Percentiles rank a stretch among this genome's conserved stretches.
Conservation (phyloP, 768 basidiomycete genomes). For the Lentinula detonsa region DNA sequence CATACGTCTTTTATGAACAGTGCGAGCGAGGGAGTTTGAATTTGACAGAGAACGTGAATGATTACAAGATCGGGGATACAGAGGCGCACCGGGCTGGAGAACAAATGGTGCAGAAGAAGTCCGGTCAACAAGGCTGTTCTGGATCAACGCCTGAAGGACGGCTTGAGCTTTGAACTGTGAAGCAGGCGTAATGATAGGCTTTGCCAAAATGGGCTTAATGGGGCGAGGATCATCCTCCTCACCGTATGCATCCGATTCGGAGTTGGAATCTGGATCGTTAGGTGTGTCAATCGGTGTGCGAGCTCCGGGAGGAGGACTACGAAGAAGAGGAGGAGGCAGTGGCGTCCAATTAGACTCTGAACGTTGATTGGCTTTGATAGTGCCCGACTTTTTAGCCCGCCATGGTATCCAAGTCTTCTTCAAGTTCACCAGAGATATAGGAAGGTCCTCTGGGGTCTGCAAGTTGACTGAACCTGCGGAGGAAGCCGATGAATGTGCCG, state of each 20-base stretch:
- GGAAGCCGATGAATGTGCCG: conserved; percentile 48
- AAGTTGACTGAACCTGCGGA: conserved; percentile 55
- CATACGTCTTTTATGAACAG: conserved; percentile 46
- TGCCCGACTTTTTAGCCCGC: conserved; percentile 36
- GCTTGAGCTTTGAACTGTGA: conserved; percentile 24
- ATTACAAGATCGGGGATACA: conserved; percentile 58
- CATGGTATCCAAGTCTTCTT: conserved; percentile 52
- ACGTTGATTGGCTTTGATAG: conserved; percentile 15
- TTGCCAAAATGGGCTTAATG: conserved; percentile 7
- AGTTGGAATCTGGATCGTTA: conserved; percentile 30
- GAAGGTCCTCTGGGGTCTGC: conserved; percentile 54
- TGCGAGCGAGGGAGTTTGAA: conserved; percentile 33
- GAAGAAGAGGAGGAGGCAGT: conserved; percentile 15
- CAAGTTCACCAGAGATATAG: conserved; percentile 20
- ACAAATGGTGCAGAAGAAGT: conserved; percentile 45
- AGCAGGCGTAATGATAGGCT: conserved; percentile 17
- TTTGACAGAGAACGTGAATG: conserved; percentile 26
- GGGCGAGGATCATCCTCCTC: conserved; percentile 15
- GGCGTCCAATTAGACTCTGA: conserved; percentile 26
- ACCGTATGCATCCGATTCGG: conserved; percentile 23
- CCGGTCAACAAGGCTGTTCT: conserved; percentile 37
- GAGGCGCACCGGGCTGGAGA: conserved; percentile 25
- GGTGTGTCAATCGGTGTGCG: conserved; percentile 17
- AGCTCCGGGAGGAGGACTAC: conserved; percentile 14
- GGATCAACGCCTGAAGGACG: conserved; percentile 36